A percentile compares a stretch with the other conserved stretches of the same genome.
phyloP scores from a whole-genome alignment of 116 monocot species.

The Trichopus zeylanicus region DNA sequence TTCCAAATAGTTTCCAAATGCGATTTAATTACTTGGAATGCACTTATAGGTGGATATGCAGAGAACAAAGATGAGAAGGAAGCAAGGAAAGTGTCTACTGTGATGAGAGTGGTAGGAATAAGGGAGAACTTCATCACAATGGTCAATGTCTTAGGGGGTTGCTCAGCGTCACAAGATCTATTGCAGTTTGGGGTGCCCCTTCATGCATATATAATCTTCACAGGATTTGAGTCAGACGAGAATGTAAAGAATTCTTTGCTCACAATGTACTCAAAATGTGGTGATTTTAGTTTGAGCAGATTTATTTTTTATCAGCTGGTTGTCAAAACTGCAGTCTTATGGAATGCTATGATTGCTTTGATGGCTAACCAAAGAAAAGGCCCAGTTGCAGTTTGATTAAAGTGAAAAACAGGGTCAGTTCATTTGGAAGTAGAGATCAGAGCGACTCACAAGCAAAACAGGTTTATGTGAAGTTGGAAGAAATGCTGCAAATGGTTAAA shows the following conservation, averaged over 20 bases:
- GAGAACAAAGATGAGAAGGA: constrained; percentile 39
- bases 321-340: constrained; percentile 43
- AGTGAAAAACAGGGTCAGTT: constrained; percentile 47
- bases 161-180: constrained; percentile 25
- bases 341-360: constrained; percentile 70
- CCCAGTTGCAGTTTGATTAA: constrained; percentile 84
- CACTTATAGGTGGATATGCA: constrained; percentile 53
- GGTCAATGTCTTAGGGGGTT: constrained; percentile 55
- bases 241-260: constrained; percentile 63
- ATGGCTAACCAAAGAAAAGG: constrained; percentile 57
- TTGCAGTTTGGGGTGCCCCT: constrained; percentile 35
- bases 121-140: constrained; percentile 71
- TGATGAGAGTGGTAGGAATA: constrained; percentile 40
- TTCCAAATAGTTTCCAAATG: constrained; percentile 23
- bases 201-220: constrained; percentile 46
- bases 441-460: constrained; percentile 21
- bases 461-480: constrained; percentile 42
- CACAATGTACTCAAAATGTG: constrained; percentile 73
- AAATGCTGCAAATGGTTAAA: constrained; percentile 41
- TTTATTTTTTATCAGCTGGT: constrained; percentile 34
- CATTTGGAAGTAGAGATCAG: constrained; percentile 50
- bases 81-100: constrained; percentile 38
- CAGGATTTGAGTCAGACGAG: constrained; percentile 52
- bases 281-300: constrained; percentile 46
- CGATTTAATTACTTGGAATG: constrained; percentile 70